phyloP scores from a whole-genome alignment of 208 protist genomes.

The Leishmania braziliensis region DNA sequence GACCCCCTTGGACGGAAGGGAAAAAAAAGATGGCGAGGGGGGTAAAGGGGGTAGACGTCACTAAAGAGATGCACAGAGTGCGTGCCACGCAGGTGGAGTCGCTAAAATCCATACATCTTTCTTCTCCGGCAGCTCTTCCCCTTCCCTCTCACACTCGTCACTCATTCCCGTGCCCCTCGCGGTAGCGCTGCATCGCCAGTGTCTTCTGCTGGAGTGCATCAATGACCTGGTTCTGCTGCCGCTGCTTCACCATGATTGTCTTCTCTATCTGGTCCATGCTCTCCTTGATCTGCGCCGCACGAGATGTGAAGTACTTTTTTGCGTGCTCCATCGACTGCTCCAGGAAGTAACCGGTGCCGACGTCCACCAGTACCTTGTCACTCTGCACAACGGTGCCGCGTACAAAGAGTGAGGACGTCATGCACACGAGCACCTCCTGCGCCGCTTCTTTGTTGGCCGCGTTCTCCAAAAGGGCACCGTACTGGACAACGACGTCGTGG shows the following conservation, averaged over 20 bases:
- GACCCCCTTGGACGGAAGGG: not conserved
- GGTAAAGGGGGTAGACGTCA: not conserved
- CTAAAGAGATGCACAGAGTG: not conserved
- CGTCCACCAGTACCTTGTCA: conserved; percentile 82
- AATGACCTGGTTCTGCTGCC: conserved; percentile 82
- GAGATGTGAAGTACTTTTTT: conserved; percentile 68
- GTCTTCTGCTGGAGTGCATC: conserved; percentile 71
- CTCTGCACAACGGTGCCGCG: conserved; percentile 66
- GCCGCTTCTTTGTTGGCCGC: conserved; percentile 33
- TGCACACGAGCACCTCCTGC: conserved; percentile 79
- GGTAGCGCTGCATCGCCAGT: conserved; percentile 57
- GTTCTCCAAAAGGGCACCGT: conserved; percentile 55
- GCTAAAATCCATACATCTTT: not conserved
- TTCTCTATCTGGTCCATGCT: conserved; percentile 79
- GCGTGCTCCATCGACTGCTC: conserved; percentile 77
- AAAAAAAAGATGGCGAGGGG: not conserved
- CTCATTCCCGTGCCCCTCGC: conserved; percentile 22
- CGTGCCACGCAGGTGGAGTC: not conserved
- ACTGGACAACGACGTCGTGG: conserved; percentile 72
- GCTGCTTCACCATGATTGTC: conserved; percentile 75
- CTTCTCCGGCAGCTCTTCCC: not conserved
- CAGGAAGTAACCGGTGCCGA: conserved; percentile 89
- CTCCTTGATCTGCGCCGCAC: conserved; percentile 81
- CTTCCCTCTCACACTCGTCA: not conserved
- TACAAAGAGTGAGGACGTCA: conserved; percentile 84